Conservation (phyloP, 306 rosid genomes). For the Prunus armeniaca region DNA sequence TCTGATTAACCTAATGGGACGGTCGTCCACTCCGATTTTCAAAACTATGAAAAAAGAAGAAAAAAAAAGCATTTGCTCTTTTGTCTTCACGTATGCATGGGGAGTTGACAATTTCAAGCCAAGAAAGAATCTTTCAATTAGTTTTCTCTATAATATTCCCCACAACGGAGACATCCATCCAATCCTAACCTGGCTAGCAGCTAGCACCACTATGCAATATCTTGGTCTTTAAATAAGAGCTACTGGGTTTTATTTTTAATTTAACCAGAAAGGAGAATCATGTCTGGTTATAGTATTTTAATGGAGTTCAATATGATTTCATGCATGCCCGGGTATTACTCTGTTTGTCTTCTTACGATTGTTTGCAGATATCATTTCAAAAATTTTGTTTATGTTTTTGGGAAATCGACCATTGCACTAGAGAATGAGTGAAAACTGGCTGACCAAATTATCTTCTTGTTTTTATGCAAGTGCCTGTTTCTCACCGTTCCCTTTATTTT, state of each 20-base stretch:
- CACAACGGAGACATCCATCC: neutral
- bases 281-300: neutral
- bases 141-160: neutral
- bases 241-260: neutral
- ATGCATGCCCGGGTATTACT: conserved; percentile 1
- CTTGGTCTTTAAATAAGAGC: neutral
- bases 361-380: neutral
- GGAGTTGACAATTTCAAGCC: conserved; percentile 8
- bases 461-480: neutral
- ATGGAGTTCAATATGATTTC: neutral
- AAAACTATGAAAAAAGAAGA: neutral
- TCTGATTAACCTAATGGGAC: neutral
- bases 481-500: neutral
- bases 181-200: neutral
- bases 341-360: conserved; percentile 1
- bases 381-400: neutral
- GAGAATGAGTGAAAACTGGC: neutral
- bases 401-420: neutral
- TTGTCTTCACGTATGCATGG: conserved; percentile 10
- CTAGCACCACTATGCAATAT: neutral
- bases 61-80: neutral
- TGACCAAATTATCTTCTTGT: neutral
- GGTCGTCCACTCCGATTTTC: neutral
- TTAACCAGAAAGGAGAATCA: conserved; percentile 2
- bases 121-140: neutral